A percentile compares a stretch with the other conserved stretches of the same genome.
Conservation (phyloP, 2,329 filamentous ascomycete species). For the Cercospora sp. region DNA sequence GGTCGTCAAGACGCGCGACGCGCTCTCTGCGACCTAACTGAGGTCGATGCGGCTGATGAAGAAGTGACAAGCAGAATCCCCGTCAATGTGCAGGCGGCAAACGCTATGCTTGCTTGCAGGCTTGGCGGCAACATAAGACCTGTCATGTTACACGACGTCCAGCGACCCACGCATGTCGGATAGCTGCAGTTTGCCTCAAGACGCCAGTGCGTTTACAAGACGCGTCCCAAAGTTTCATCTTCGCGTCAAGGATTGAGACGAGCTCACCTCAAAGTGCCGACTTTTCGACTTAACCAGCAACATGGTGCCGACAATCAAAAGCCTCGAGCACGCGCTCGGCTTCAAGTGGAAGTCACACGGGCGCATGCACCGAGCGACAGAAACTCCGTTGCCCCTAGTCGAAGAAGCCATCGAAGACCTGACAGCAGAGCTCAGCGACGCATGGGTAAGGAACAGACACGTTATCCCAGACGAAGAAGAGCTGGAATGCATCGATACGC, state of each 20-base stretch:
- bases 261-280: neutral
- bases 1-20: neutral
- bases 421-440: neutral
- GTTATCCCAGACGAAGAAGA: neutral
- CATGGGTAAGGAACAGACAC: neutral
- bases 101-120: neutral
- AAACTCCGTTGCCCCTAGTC: neutral
- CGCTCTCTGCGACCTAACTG: neutral
- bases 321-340: neutral
- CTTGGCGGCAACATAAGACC: neutral
- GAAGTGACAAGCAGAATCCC: neutral
- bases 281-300: neutral
- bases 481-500: neutral
- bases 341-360: neutral
- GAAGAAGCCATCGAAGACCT: neutral
- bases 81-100: neutral
- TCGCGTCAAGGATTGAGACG: neutral
- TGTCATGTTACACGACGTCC: neutral
- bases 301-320: neutral
- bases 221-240: neutral
- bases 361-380: neutral
- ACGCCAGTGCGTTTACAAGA: neutral
- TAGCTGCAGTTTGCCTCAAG: neutral
- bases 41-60: neutral
- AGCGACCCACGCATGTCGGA: neutral